These are phyloP conservation scores for Fusarium sp. DNA, from an alignment of 2,329 filamentous ascomycete genomes.

Conservation along the genomic window DNA sequence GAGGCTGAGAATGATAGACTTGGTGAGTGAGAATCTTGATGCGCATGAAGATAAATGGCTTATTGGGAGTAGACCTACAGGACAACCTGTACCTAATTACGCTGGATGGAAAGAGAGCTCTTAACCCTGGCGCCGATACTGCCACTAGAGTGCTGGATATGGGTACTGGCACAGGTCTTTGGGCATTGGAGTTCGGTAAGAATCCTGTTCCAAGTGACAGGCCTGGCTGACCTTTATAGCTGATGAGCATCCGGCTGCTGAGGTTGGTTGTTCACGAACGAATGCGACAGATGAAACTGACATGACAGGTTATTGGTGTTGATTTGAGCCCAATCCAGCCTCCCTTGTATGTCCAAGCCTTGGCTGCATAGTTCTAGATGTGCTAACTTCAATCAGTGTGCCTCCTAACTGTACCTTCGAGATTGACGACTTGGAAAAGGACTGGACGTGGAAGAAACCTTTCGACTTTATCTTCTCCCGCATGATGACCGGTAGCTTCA, in stretches of 20 bases:
- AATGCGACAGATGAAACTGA: background rate
- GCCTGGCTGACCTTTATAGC: background rate
- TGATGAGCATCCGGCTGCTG: constrained; percentile 20
- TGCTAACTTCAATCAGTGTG: background rate
- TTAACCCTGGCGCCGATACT: constrained; percentile 21
- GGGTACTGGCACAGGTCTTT: constrained; percentile 30
- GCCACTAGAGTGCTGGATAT: constrained; percentile 21
- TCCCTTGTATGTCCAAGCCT: constrained; percentile 4
- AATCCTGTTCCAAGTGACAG: rapidly evolving
- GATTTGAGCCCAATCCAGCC: constrained; percentile 27
- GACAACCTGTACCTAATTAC: constrained; percentile 20
- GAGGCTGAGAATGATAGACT: constrained; percentile 26
- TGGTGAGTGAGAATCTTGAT: background rate
- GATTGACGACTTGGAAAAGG: constrained; percentile 29
- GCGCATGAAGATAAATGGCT: rapidly evolving
- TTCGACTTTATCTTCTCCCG: constrained; percentile 31
- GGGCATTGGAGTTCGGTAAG: constrained; percentile 24
- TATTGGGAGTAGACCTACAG: constrained; percentile 2
- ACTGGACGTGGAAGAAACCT: constrained; percentile 22
- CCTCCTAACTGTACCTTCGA: constrained; percentile 25
- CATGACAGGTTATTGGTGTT: constrained; percentile 19
- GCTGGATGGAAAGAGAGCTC: constrained; percentile 17
- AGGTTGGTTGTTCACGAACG: background rate
- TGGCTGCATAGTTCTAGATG: rapidly evolving
- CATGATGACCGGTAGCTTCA: constrained; percentile 32